Base-by-base conservation (phyloP, 2,329 filamentous ascomycete genomes). In the Pseudodiploospora longispora region DNA sequence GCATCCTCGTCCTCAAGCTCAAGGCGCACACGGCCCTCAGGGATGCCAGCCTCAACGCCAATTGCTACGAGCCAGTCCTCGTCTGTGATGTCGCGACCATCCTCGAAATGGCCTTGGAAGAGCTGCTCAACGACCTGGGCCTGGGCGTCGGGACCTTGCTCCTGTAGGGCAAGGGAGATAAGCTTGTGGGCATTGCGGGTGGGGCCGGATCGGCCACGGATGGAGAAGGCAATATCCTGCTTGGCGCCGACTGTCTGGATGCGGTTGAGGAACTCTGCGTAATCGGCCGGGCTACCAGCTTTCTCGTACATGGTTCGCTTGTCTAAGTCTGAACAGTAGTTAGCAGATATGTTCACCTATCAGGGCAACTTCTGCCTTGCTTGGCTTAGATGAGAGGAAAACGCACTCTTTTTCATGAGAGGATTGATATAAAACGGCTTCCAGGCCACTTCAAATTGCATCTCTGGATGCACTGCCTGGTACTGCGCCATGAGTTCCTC, bases 371-470 rank as follows among this genome's bases (percentile, higher is more conserved):
- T 19, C 19, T 19, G 19, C 19, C 10, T 37, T 34, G 32, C 30
- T 41, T 9, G 32, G n/a, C 27, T 7, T 28, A 28, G 19, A 32
- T 27, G 31, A 27, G n/a, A 34, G 30, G 29, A 5, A 2, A 35
- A 47, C 53, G 34, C 36, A 54, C 54, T 47, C 30, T 44, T 47
- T 10, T 47, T 50, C 27, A 64, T 54, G 6, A 59, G 55, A 4
- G 69, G 68, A 40, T 60, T 62, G 2, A 76, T 60, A 43, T 74
- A 65, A 47, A 68, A 74, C 0, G 73, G 72, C 35, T 66, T 68
- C 61, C 69, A 76, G 2, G 58, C 55, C 9, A 75, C 55, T 36
- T 72, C 64, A 45, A 76, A 75, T 5, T 65, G 60, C 27, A 67
- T 62, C 10, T 67, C 62, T 0, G 70, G 70, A 47, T 73, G 62